Base-by-base conservation (phyloP, 1,139 yeast species). In the Pneumocystis canis region DNA sequence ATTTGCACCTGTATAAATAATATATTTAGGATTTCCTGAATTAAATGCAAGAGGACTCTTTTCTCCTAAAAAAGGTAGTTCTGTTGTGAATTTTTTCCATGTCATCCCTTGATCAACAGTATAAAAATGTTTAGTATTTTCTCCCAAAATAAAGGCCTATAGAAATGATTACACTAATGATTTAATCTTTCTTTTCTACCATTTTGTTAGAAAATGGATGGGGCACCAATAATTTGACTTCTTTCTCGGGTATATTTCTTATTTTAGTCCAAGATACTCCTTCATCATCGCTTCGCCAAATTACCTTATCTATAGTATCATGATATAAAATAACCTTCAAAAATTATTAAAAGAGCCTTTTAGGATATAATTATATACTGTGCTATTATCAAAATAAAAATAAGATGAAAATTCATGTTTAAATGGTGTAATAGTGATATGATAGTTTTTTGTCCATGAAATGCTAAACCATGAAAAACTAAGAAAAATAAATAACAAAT, bases 51-150 rank as follows among this genome's bases (percentile, higher is more conserved):
- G 9, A 2, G 65, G 68, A 32, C 69, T 71, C 6, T 65, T 62
- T 59, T 65, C 20, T 72, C 76, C 61, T 54, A 70, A 65, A 5
- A 67, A 66, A 35, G 66, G 64, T 35, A 58, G 28, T 7, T 68
- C 69, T 28, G 70, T 64, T 32, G 75, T 74, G 69, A 84, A 80
- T 33, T 72, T 66, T 1, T 68, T 66, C 92, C 92, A 87, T 1
- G 79, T 70, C 54, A 76, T 72, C 33, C 92, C 94, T 64, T 76
- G 74, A 70, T 86, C 85, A 32, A 70, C 73, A 5, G 92, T 81
- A 31, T 78, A 74, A 67, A 73, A 84, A 40, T 82, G 86, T 2
- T 70, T 71, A 1, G 70, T 68, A n/a, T 72, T 71, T 0, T 72
- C 66, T 0, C 66, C 59, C 0, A 84, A 74, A 64, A 82, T 72